A percentile compares a stretch with the other conserved stretches of the same genome.
phyloP scores from a whole-genome alignment of 139 green algal species.

The Coelastrella sp. region DNA sequence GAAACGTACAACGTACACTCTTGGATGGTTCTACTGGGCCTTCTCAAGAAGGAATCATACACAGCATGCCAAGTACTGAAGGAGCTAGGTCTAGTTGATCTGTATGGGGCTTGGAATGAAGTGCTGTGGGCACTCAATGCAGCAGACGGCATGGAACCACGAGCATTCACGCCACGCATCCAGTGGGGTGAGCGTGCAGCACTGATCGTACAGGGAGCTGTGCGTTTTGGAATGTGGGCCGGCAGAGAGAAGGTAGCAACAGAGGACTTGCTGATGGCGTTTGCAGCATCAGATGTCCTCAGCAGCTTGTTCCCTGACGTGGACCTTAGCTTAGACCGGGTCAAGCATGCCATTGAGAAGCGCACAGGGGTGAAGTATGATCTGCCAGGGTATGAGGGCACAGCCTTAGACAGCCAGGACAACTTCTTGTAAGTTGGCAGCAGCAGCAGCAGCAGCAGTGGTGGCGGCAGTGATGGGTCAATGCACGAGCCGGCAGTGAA shows the following conservation, averaged over 20 bases:
- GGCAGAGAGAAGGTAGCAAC: constrained; percentile 61
- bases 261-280: constrained; percentile 69
- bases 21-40: constrained; percentile 69
- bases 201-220: constrained; percentile 51
- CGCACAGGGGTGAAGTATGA: constrained; percentile 49
- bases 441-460: constrained; percentile 8
- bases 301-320: constrained; percentile 67
- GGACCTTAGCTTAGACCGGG: constrained; percentile 55
- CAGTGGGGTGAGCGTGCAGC: constrained; percentile 55
- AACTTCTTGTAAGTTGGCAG: constrained; percentile 36
- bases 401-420: constrained; percentile 36
- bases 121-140: constrained; percentile 71
- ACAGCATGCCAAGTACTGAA: constrained; percentile 52
- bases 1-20: constrained; percentile 68
- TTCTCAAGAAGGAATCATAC: constrained; percentile 63
- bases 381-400: constrained; percentile 50
- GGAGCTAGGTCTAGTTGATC: constrained; percentile 59
- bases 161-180: constrained; percentile 52
- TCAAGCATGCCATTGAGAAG: constrained; percentile 62
- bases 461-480: neutral
- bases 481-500: neutral
- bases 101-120: constrained; percentile 71
- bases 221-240: constrained; percentile 59
- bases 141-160: constrained; percentile 57
- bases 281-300: constrained; percentile 61